Percentiles rank a stretch among this genome's conserved stretches.
Conservation (phyloP, 805 yeast species). For the Nakazawaea molendinolei region DNA sequence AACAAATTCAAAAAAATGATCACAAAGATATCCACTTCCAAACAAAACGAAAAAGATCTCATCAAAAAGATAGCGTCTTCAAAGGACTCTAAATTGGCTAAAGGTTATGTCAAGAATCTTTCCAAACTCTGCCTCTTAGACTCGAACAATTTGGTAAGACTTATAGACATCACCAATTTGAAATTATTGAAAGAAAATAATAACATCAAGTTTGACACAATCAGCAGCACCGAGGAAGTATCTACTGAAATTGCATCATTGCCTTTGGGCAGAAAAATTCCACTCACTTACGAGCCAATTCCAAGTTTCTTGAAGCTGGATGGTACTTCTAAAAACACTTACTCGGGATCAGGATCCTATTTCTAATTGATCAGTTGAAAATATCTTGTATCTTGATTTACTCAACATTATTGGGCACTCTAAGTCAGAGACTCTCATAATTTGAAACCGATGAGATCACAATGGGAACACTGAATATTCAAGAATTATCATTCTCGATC, state of each 20-base stretch:
- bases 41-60: constrained; percentile 5
- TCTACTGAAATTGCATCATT: neutral
- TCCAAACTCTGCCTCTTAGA: constrained; percentile 1
- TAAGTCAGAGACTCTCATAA: neutral
- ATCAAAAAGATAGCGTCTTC: constrained; percentile 7
- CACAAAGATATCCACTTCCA: neutral
- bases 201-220: constrained; percentile 9
- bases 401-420: neutral
- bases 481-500: constrained; percentile 16
- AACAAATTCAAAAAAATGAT: constrained; percentile 1
- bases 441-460: no score
- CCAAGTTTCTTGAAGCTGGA: constrained; percentile 3
- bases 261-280: constrained; percentile 11
- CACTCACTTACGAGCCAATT: constrained; percentile 5
- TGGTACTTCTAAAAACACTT: neutral
- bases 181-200: constrained; percentile 12
- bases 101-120: constrained; percentile 1
- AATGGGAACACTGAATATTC: no score
- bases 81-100: constrained; percentile 8
- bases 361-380: constrained; percentile 1
- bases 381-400: no score
- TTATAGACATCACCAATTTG: constrained; percentile 9
- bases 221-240: constrained; percentile 1
- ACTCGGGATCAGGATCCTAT: constrained; percentile 9
- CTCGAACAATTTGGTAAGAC: constrained; percentile 5